These are phyloP conservation scores for Pyrenophora seminiperda DNA, from an alignment of 2,329 filamentous ascomycete genomes.

Conservation along the genomic window DNA sequence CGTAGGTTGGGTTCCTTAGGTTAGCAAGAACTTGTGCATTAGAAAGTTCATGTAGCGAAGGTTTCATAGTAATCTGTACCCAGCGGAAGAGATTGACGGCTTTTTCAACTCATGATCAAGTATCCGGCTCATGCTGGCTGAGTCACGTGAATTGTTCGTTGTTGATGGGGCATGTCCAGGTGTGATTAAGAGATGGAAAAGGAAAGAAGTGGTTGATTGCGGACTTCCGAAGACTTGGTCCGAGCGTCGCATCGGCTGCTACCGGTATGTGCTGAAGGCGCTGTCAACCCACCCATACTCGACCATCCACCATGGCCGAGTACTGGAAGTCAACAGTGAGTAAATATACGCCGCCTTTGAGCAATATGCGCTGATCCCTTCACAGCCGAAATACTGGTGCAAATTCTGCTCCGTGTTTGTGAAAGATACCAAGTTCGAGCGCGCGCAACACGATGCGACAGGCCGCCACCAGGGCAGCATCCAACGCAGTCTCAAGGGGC, in stretches of 20 bases:
- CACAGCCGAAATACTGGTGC: conserved; percentile 89
- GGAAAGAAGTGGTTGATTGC: no score
- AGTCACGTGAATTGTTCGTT: no score
- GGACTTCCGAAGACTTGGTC: neutral
- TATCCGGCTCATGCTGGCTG: no score
- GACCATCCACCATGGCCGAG: conserved; percentile 75
- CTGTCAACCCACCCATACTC: neutral
- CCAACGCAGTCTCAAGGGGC: conserved; percentile 85
- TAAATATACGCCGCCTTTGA: neutral
- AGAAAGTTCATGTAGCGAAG: no score
- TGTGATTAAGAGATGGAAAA: no score
- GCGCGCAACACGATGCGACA: conserved; percentile 85
- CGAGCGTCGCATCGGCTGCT: neutral
- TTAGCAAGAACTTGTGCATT: no score
- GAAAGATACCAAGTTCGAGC: conserved; percentile 89
- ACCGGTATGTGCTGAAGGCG: neutral
- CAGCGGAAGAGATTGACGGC: no score
- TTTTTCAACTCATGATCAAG: no score
- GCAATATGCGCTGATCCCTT: conserved; percentile 10
- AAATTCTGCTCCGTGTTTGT: conserved; percentile 93
- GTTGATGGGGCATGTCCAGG: no score
- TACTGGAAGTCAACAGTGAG: conserved; percentile 93
- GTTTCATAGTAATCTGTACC: no score
- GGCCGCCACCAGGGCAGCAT: conserved; percentile 82
- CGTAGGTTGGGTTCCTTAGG: neutral